Evolutionary conservation across 352 stramenopile species (phyloP).

Genomic region (Globisporangium megalacanthum): DNA sequence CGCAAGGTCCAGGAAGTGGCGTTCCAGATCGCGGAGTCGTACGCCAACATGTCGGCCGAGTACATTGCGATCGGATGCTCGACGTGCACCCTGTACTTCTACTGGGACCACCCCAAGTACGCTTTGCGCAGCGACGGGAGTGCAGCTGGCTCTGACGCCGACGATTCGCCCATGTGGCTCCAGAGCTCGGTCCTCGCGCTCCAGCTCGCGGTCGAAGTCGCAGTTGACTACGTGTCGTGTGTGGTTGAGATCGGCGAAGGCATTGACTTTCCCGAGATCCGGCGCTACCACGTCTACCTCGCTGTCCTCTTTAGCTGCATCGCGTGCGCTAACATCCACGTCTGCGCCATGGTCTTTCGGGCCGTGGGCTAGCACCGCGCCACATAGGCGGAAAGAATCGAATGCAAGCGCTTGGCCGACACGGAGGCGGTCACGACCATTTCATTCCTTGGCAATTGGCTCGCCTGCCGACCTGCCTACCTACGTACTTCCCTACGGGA

Average conservation of each 20-base stretch:
- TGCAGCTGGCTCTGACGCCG: neutral
- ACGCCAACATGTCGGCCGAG: conserved; percentile 46
- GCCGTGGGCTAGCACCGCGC: too few relatives aligned
- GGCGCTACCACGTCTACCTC: neutral
- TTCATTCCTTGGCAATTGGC: too few relatives aligned
- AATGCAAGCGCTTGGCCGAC: too few relatives aligned
- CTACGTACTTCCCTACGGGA: too few relatives aligned
- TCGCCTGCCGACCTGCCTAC: too few relatives aligned
- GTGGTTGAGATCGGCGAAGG: conserved; percentile 6
- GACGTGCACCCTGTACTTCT: conserved; percentile 34
- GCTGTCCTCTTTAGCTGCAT: conserved; percentile 9
- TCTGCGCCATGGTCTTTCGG: conserved; percentile 8
- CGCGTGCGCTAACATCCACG: conserved; percentile 9
- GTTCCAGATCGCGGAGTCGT: conserved; percentile 30
- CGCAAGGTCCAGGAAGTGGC: conserved; percentile 13
- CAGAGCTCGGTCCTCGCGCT: neutral
- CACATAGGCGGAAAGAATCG: too few relatives aligned
- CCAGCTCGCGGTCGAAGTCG: conserved; percentile 6
- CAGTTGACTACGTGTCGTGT: conserved; percentile 10
- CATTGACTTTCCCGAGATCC: conserved; percentile 10
- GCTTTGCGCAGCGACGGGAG: neutral
- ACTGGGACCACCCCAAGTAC: conserved; percentile 29
- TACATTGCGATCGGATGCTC: conserved; percentile 47
- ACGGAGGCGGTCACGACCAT: too few relatives aligned
- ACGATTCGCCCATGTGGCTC: neutral